Evolutionary conservation across 768 basidiomycete genomes (phyloP).

Genomic region (Termitomyces bulborhizus): DNA sequence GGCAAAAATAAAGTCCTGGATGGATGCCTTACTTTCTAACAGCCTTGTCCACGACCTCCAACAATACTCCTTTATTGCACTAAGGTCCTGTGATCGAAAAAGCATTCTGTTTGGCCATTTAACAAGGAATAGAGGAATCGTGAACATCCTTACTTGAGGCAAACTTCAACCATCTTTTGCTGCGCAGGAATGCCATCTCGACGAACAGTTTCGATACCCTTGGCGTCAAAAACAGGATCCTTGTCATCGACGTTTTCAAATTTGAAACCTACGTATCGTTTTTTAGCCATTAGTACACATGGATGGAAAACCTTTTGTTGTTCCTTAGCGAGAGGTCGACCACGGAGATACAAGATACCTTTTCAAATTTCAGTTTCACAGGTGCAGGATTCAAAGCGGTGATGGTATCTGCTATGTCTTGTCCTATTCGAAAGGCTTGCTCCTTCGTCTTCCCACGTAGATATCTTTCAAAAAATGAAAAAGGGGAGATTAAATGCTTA

Average conservation of each 20-base stretch:
- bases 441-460: conserved; percentile 89
- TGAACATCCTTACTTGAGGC: conserved; percentile 62
- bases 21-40: conserved; percentile 68
- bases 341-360: conserved; percentile 41
- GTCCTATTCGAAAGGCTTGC: conserved; percentile 87
- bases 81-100: conserved; percentile 87
- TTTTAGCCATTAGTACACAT: conserved; percentile 95
- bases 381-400: conserved; percentile 86
- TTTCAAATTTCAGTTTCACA: conserved; percentile 96
- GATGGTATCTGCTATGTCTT: conserved; percentile 87
- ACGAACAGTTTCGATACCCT: conserved; percentile 96
- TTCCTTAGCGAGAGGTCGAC: background rate
- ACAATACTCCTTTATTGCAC: conserved; percentile 85
- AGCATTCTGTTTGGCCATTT: conserved; percentile 53
- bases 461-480: conserved; percentile 32
- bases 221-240: conserved; percentile 86
- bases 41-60: conserved; percentile 80
- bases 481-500: background rate
- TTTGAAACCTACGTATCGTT: conserved; percentile 96
- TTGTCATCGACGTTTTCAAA: conserved; percentile 79
- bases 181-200: conserved; percentile 89
- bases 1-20: conserved; percentile 94
- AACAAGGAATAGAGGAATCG: background rate
- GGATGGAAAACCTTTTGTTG: conserved; percentile 82
- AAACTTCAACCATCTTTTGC: conserved; percentile 87